Base-by-base conservation (phyloP, 192 early-diverging fungal species). In the Umbelopsis sp. region DNA sequence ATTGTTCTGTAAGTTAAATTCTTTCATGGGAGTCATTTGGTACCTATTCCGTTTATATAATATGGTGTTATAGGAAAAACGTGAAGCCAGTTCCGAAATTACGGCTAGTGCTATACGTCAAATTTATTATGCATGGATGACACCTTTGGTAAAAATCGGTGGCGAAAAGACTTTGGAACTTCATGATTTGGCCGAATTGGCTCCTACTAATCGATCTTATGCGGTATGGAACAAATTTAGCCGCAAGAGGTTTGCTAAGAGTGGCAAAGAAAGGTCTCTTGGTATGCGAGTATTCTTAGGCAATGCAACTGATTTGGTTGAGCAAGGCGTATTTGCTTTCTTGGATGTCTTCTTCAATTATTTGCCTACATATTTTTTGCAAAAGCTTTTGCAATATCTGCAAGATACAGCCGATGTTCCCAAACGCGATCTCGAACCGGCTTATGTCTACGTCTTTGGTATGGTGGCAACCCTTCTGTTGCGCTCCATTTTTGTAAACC, bases 391-490 rank as follows among this genome's bases (percentile, higher is more conserved):
- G 15, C 30, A 27, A 4, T 86, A 76, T 49, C 78, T 87, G 15
- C 55, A 61, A 61, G 55, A 77, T 48, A 77, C 86, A 8, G 68
- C 76, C 10, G 46, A 76, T 6, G 21, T 48, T 9, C 44, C 73
- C 3, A 37, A 64, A 23, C 52, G 69, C 15, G 74, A 81, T 35
- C 66, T 67, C 4, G 77, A 85, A 27, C 33, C 75, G 22, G 85
- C 85, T 8, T 86, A 83, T 46, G 25, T 86, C 10, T 86, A 85
- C 49, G 78, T 85, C 22, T 65, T 81, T 46, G 77, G 80, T 13
- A 82, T 88, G 64, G 79, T 88, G 46, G 25, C 71, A n/a, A 76
- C 71, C 30, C 68, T 71, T 18, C 13, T 78, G 0, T 0, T 68
- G 25, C 80, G 81, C 33, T 83, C 75, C 27, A 77, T 85, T 12